Percentiles rank a stretch among this genome's conserved stretches.
phyloP scores from a whole-genome alignment of 1,139 yeast genomes.

The Lodderomyces pseudojiufengensis region DNA sequence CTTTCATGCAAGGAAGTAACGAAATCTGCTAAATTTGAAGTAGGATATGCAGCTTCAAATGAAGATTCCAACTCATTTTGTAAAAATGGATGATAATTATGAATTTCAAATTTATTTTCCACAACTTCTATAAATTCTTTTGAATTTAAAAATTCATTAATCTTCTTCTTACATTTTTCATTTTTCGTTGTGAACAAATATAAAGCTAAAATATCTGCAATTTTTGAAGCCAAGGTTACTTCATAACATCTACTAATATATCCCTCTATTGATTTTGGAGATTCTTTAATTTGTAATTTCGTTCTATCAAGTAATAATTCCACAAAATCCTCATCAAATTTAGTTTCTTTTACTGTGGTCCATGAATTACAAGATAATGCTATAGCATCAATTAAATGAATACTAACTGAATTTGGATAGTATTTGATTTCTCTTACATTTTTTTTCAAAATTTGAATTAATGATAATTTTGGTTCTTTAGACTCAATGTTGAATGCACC shows the following conservation, averaged over 20 bases:
- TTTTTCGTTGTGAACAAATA: constrained; percentile 61
- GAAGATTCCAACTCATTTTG: constrained; percentile 25
- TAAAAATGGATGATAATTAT: constrained; percentile 35
- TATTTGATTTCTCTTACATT: constrained; percentile 50
- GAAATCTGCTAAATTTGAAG: constrained; percentile 50
- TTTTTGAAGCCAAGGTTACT: constrained; percentile 57
- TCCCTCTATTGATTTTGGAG: constrained; percentile 22
- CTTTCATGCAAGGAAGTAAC: constrained; percentile 42
- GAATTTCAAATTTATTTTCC: constrained; percentile 28
- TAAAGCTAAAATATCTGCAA: constrained; percentile 72
- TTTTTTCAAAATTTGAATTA: constrained; percentile 58
- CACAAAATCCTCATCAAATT: constrained; percentile 50
- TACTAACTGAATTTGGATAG: constrained; percentile 55
- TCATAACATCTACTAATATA: constrained; percentile 50
- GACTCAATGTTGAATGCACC: too few species aligned
- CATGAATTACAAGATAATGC: constrained; percentile 66
- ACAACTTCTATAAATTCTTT: constrained; percentile 30
- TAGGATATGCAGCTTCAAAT: constrained; percentile 50
- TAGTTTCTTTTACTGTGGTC: constrained; percentile 54
- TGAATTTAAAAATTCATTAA: constrained; percentile 43
- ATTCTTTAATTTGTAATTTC: constrained; percentile 18
- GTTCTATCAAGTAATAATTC: constrained; percentile 45
- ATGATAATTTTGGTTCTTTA: constrained; percentile 19
- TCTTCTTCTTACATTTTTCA: constrained; percentile 33
- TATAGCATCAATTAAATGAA: constrained; percentile 62